Evolutionary conservation across 1,284 basidiomycete genomes (phyloP), one percentile per base, ranked within the genome.

Genomic region (Cryptococcus sp.): DNA sequence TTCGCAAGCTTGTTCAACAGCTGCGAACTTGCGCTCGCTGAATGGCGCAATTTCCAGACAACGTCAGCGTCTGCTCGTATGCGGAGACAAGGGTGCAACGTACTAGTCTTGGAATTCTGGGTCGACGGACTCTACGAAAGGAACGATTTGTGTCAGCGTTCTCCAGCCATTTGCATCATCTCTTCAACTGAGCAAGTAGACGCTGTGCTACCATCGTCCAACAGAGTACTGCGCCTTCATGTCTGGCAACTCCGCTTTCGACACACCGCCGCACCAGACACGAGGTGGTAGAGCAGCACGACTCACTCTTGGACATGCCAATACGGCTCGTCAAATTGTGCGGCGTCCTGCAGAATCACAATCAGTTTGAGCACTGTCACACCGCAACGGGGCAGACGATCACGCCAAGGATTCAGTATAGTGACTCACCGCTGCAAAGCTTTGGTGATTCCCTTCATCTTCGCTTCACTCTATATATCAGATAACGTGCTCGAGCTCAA

Each of bases 271-370:
- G 20, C 6, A 13, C n/a, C 13, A 8, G 19, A 22, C n/a, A 16
- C 3, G 25, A 43, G 4, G n/a, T 34, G 43, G 22, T 7, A 10
- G 19, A 5, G 16, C 15, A 8, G 43, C 19, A 25, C 20, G 16
- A 79, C 88, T 82, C 72, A 93, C 92, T 93, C 84, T 93, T 93
- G 46, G 91, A 79, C 85, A 93, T 88, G 41, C 93, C 93, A 68
- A 89, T 87, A 81, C 87, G 89, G 69, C 84, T 83, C 60, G 88
- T 89, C 76, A 97, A 80, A 74, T 91, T 80, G 79, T 93, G 91
- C 73, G 93, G 93, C 50, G 93, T 93, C 72, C 92, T 75, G 50
- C n/a, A 20, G 6, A 47, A 45, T 46, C 54, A 52, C 48, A 15
- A 20, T 41, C 22, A 23, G 34, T 44, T 17, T 23, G 43, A 22